Percentiles rank a stretch among this genome's conserved stretches.
phyloP scores from a whole-genome alignment of 129 eudicot genomes.

The Lactuca sativa region DNA sequence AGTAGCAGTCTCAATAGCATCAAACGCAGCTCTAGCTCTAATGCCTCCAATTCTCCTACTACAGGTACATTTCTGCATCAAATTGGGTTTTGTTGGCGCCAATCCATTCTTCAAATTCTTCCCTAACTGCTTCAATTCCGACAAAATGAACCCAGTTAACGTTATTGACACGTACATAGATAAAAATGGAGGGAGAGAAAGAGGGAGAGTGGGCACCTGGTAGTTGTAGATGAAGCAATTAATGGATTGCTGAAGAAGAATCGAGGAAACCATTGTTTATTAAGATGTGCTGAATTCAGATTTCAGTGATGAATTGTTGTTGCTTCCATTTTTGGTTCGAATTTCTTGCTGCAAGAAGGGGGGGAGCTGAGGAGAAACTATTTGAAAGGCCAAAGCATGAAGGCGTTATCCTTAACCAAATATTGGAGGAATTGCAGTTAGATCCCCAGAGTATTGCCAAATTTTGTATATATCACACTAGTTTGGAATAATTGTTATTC shows the following conservation, averaged over 20 bases:
- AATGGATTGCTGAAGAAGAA: constrained; percentile 46
- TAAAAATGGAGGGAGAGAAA: constrained; percentile 7
- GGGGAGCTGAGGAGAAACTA: neutral
- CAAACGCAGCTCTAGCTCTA: constrained; percentile 33
- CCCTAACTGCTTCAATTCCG: constrained; percentile 29
- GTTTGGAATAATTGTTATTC: neutral
- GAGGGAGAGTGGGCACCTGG: constrained; percentile 34
- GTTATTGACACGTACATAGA: neutral
- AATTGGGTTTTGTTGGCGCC: constrained; percentile 14
- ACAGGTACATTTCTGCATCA: neutral
- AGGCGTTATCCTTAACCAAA: constrained; percentile 28
- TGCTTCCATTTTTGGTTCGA: constrained; percentile 21
- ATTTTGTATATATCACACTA: neutral
- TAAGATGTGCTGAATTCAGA: neutral
- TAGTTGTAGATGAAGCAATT: constrained; percentile 35
- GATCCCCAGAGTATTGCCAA: constrained; percentile 11
- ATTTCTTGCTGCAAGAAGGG: neutral
- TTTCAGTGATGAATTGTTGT: constrained; percentile 15
- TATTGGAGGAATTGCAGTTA: neutral
- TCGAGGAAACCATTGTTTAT: constrained; percentile 42
- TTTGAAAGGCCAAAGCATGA: constrained; percentile 15
- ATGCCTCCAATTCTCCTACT: constrained; percentile 33
- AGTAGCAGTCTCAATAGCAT: constrained; percentile 28
- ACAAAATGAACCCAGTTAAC: neutral
- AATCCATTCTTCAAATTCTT: constrained; percentile 33